Evolutionary conservation across 495 filamentous ascomycete species (phyloP).

Genomic region (Penicillium lividum): DNA sequence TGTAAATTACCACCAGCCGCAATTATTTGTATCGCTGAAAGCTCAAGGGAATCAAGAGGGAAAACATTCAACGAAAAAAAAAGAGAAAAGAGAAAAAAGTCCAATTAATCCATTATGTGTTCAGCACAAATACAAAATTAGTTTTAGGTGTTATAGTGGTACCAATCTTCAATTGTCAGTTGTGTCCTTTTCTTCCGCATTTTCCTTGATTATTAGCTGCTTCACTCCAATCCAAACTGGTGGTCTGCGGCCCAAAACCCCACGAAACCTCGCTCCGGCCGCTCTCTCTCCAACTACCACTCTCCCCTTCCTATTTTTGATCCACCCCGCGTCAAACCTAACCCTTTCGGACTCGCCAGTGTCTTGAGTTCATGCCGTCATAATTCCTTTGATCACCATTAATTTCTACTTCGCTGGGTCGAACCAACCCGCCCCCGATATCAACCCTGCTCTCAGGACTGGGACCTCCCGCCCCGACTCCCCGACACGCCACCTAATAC

Average conservation of each 20-base stretch:
- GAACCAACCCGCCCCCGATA: slow-evolving; percentile 25
- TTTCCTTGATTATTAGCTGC: not conserved
- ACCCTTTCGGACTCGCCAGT: slow-evolving; percentile 9
- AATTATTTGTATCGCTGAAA: slow-evolving; percentile 18
- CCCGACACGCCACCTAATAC: slow-evolving; percentile 23
- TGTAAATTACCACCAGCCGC: slow-evolving; percentile 29
- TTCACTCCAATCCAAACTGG: slow-evolving; percentile 9
- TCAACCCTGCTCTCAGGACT: slow-evolving; percentile 31
- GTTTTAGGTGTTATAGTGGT: not conserved
- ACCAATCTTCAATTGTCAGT: not conserved
- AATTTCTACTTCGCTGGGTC: slow-evolving; percentile 29
- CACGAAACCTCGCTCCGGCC: slow-evolving; percentile 46
- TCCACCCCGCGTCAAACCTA: slow-evolving; percentile 13
- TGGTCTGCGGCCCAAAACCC: slow-evolving; percentile 47
- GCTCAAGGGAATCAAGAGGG: slow-evolving; percentile 4
- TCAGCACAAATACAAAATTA: not conserved
- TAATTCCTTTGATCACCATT: slow-evolving; percentile 9
- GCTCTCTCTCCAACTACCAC: slow-evolving; percentile 27
- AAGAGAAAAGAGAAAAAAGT: not conserved
- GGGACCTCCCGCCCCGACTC: slow-evolving; percentile 37
- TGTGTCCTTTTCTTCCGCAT: not conserved
- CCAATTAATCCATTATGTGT: too few species aligned
- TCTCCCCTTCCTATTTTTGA: slow-evolving; percentile 26
- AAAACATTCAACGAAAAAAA: not conserved
- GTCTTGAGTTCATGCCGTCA: slow-evolving; percentile 18